Percentiles rank a stretch among this genome's conserved stretches.
Evolutionary conservation across 257 asterid genomes (phyloP).

Genomic region (Solanum ossicruentum): DNA sequence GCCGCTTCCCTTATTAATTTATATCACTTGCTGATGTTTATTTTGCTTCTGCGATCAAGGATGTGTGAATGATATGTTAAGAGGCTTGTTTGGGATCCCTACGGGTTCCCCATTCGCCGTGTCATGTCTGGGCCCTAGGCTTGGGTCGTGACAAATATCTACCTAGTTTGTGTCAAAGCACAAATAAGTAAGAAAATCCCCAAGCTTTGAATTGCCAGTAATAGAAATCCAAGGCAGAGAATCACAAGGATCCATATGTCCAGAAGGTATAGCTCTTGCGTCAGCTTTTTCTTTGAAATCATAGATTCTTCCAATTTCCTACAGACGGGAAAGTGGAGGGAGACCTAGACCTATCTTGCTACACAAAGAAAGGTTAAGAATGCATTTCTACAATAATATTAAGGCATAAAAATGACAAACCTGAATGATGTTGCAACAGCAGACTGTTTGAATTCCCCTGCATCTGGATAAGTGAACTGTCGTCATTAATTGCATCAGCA

Average conservation of each 20-base stretch:
- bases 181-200: neutral
- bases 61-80: no score
- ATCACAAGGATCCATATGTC: neutral
- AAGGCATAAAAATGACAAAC: slow-evolving; percentile 6
- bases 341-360: neutral
- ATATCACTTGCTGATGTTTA: no score
- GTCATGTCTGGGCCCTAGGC: no score
- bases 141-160: neutral
- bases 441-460: slow-evolving; percentile 18
- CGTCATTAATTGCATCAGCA: slow-evolving; percentile 19
- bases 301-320: neutral
- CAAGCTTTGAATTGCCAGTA: neutral
- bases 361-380: neutral
- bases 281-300: neutral
- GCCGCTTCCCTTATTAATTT: no score
- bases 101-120: no score
- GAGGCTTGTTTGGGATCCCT: no score
- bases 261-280: neutral
- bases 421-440: slow-evolving; percentile 25
- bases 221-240: neutral
- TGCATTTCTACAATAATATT: neutral
- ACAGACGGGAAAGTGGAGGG: neutral
- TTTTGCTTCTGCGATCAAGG: no score
- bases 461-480: slow-evolving; percentile 27
- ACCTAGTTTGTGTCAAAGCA: neutral